Percentiles rank a stretch among this genome's conserved stretches.
Evolutionary conservation across 768 basidiomycete genomes (phyloP).

Genomic region (Pisolithus tinctorius): DNA sequence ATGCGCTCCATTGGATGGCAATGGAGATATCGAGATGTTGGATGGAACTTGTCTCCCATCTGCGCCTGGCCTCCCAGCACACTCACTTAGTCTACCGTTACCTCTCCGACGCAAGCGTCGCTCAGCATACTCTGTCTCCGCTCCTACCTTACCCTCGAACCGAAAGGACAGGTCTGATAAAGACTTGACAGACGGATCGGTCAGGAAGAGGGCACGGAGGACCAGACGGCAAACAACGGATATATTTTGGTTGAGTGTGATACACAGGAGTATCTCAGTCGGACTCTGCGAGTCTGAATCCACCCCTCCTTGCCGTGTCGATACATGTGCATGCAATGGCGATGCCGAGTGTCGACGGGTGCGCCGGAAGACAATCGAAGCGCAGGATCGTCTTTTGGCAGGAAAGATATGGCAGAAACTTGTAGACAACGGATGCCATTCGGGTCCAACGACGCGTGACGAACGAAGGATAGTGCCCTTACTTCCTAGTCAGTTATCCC

Average conservation of each 20-base stretch:
- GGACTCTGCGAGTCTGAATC: slow-evolving; percentile 7
- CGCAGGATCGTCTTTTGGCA: slow-evolving; percentile 28
- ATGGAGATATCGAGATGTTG: slow-evolving; percentile 21
- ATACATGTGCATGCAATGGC: not conserved
- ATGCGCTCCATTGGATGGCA: slow-evolving; percentile 18
- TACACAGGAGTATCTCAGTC: slow-evolving; percentile 30
- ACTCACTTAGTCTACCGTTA: slow-evolving; percentile 3
- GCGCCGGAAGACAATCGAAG: slow-evolving; percentile 9
- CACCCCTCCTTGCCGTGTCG: not conserved
- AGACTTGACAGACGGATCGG: not conserved
- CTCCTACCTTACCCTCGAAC: slow-evolving; percentile 13
- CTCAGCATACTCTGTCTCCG: slow-evolving; percentile 25
- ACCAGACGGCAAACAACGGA: slow-evolving; percentile 27
- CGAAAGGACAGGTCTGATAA: slow-evolving; percentile 8
- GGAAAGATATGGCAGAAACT: slow-evolving; percentile 28
- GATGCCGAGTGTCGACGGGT: not conserved
- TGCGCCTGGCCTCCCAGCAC: not conserved
- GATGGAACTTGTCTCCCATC: slow-evolving; percentile 17
- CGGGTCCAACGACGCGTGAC: not conserved
- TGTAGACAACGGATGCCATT: slow-evolving; percentile 24
- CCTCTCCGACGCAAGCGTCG: slow-evolving; percentile 26
- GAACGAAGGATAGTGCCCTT: slow-evolving; percentile 10
- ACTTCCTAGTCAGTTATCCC: slow-evolving; percentile 13
- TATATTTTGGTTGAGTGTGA: slow-evolving; percentile 29
- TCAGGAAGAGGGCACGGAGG: slow-evolving; percentile 28